These are phyloP conservation scores for Aurantiochytrium sp. DNA, from an alignment of 108 stramenopile genomes.

Conservation along the genomic window DNA sequence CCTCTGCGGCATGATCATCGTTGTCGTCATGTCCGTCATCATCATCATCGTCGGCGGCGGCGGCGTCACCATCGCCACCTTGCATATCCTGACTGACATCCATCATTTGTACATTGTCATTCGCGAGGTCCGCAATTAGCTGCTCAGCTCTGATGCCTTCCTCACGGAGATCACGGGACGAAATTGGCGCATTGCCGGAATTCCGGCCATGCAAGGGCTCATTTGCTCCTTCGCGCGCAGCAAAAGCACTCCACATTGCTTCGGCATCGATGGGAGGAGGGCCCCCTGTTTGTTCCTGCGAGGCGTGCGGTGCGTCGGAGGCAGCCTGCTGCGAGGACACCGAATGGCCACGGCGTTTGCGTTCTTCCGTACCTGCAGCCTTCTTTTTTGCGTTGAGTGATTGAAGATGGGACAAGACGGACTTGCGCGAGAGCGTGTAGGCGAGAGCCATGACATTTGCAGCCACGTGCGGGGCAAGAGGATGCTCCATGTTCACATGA, in stretches of 20 bases:
- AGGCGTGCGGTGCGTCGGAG: no score
- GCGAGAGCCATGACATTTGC: not conserved
- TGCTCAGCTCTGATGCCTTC: no score
- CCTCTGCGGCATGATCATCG: no score
- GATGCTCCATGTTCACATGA: not conserved
- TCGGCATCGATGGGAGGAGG: not conserved
- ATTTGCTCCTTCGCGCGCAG: not conserved
- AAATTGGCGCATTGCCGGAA: no score
- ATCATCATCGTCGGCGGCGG: slow-evolving; percentile 37
- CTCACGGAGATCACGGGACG: no score
- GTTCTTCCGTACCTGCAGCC: no score
- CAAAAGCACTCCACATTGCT: not conserved
- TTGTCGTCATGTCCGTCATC: not conserved
- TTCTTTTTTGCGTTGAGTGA: not conserved
- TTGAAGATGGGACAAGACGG: not conserved
- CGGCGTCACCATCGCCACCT: slow-evolving; percentile 25
- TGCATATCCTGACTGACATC: not conserved
- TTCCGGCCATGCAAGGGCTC: not conserved
- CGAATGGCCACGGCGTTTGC: no score
- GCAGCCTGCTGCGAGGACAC: no score
- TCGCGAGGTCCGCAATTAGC: no score
- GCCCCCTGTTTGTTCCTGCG: no score
- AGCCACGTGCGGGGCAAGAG: not conserved
- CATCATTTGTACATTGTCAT: no score
- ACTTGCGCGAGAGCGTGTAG: not conserved